Base-by-base conservation (phyloP, 192 early-diverging fungal genomes). In the Coemansia sp. region DNA sequence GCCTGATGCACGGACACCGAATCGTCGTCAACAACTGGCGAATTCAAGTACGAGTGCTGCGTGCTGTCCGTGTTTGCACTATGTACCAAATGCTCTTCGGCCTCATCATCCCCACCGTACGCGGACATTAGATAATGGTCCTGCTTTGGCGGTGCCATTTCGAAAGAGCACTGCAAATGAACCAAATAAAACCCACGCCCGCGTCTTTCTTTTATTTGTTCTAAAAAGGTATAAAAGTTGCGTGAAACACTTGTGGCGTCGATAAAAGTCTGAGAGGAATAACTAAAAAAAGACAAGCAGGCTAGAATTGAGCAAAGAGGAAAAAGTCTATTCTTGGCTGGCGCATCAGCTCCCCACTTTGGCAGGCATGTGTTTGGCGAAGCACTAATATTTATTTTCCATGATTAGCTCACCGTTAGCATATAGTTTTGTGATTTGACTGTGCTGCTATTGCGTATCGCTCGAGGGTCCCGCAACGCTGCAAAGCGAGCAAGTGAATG, bases 11-110 rank as follows among this genome's bases (percentile, higher is more conserved):
- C 76, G 3, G 67, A 73, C 4, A 70, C 65, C 11, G 71, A 66
- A 50, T 69, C 76, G 67, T 79, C 76, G 32, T 69, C 76, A 23
- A 73, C 76, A 10, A 79, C 51, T 0, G 76, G 76, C 35, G 76
- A 79, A 60, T 79, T 50, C 64, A 79, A 49, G 61, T 79, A 79
- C 61, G 71, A 73, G 64, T 61, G 71, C 47, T 41, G 57, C 11
- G 60, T 55, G 47, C 62, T 56, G 61, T 70, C 71, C 9, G 61
- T 57, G 29, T 55, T 51, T 9, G 71, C 27, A 29, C 43, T 70
- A 26, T 41, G 48, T 10, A 59, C 69, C 48, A 73, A 52, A 66
- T 70, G 48, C 64, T 73, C 71, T 18, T 69, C 66, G 45, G 70
- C 26, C 29, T 65, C 64, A 56, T 79, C 76, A 62, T 73, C 76